Evolutionary conservation across 306 rosid species (phyloP), one percentile per base, ranked within the genome.

Genomic region (Trifolium dubium): DNA sequence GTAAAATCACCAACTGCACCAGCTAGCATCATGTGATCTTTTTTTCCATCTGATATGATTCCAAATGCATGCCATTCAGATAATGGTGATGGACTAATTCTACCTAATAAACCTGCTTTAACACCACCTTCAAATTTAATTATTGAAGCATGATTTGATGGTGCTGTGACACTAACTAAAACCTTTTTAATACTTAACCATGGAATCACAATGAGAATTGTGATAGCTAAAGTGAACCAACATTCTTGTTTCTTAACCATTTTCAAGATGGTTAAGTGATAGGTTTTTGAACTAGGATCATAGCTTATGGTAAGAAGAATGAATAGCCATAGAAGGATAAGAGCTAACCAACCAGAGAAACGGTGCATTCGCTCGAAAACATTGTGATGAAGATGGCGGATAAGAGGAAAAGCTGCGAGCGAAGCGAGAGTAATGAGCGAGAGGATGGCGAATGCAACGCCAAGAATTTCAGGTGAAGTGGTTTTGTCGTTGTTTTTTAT

Each of bases 51-150:
- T 2, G 89, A 89, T 56, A 89, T 89, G 79, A 89, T 86, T 15
- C 91, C 94, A 19, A 89, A 89, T 3, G 94, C 91, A 34, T 89
- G 94, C 94, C 94, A 89, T 73, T 86, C 94, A 0, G 91, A 87
- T 15, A 89, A 72, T 1, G 88, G 94, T 1, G 89, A 89, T 18
- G 85, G 85, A 72, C 91, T 89, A 3, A 89, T 85, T 80, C 94
- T 69, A 4, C 88, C 91, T 50, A 89, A 59, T 47, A 89, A 64
- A 1, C 91, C 94, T 3, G 91, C 78, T 76, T 83, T 31, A 4
- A 86, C 89, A 23, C 91, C 94, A 3, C 90, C 90, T 6, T 77
- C 74, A 64, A 89, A 86, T 34, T 83, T 89, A 5, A 89, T 85
- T 5, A 86, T 79, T 19, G 89, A 79, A 34, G 91, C 88, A 44